These are phyloP conservation scores for Neophaeococcomyces mojaviensis DNA, from an alignment of 2,329 filamentous ascomycete species.

Conservation along the genomic window DNA sequence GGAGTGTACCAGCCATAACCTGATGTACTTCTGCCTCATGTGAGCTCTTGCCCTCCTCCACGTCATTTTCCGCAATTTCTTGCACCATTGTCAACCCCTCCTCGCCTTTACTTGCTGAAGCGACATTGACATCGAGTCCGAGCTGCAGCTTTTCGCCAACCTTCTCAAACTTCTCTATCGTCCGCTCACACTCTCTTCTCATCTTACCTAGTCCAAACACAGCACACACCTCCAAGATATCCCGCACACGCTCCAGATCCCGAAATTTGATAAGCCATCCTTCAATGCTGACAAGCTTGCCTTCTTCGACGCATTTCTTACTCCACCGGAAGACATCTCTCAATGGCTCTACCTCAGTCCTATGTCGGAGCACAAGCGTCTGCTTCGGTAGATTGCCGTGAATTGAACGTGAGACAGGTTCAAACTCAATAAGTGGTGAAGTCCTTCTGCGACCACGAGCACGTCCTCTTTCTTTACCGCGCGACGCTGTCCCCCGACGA, in stretches of 20 bases:
- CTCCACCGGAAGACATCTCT: conserved; percentile 2
- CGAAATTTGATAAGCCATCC: background rate
- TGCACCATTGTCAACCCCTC: too few relatives aligned
- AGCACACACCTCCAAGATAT: conserved; percentile 1
- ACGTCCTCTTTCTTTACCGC: background rate
- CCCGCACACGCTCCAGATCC: background rate
- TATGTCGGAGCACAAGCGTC: background rate
- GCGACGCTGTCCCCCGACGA: background rate
- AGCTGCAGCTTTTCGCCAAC: background rate
- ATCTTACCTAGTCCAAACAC: background rate
- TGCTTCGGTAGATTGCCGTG: background rate
- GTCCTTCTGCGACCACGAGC: background rate
- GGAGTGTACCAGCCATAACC: too few relatives aligned
- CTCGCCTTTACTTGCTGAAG: too few relatives aligned
- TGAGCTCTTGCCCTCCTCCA: too few relatives aligned
- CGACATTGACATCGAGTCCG: too few relatives aligned
- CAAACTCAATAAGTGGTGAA: conserved; percentile 1
- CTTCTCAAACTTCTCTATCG: conserved; percentile 1
- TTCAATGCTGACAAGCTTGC: background rate
- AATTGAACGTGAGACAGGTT: background rate
- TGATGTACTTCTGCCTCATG: too few relatives aligned
- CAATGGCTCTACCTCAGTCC: background rate
- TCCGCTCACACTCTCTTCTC: background rate
- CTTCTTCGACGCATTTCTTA: background rate
- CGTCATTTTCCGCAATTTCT: too few relatives aligned